A percentile compares a stretch with the other conserved stretches of the same genome.
Evolutionary conservation across 2,329 filamentous ascomycete genomes (phyloP).

Genomic region (Talaromyces albobiverticillius): DNA sequence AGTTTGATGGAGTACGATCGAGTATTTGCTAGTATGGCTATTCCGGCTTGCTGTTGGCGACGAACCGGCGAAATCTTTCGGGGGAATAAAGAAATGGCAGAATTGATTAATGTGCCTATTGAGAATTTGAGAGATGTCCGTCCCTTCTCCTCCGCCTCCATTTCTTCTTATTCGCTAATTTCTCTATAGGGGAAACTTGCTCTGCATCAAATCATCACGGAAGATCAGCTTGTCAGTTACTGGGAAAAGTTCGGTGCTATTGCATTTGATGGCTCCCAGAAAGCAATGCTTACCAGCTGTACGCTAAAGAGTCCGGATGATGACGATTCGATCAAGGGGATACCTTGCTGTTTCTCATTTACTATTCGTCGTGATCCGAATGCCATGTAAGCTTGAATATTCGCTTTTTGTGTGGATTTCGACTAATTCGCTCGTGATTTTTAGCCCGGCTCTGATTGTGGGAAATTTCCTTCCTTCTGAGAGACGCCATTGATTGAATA

Average conservation of each 20-base stretch:
- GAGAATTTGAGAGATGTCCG: conserved; percentile 86
- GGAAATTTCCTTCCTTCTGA: conserved; percentile 94
- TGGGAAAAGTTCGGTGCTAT: conserved; percentile 99
- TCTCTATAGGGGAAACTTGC: conserved; percentile 76
- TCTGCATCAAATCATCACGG: conserved; percentile 91
- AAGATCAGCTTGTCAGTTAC: conserved; percentile 92
- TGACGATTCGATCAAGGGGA: conserved; percentile 65
- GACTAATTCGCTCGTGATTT: neutral
- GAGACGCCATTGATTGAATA: conserved; percentile 44
- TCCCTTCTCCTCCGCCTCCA: conserved; percentile 20
- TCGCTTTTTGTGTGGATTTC: neutral
- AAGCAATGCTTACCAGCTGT: conserved; percentile 92
- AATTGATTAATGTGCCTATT: conserved; percentile 88
- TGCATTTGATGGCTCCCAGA: conserved; percentile 89
- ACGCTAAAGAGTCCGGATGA: conserved; percentile 78
- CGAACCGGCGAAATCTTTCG: conserved; percentile 95
- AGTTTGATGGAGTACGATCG: conserved; percentile 97
- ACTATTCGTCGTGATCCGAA: conserved; percentile 92
- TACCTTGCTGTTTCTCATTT: conserved; percentile 96
- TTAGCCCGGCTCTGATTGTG: conserved; percentile 86
- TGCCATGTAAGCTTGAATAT: conserved; percentile 71
- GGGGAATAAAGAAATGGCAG: conserved; percentile 98
- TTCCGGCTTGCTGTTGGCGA: conserved; percentile 95
- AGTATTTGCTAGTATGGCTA: conserved; percentile 98
- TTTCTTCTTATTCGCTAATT: neutral